phyloP scores from a whole-genome alignment of 805 yeast species.

The Deakozyma indianensis region DNA sequence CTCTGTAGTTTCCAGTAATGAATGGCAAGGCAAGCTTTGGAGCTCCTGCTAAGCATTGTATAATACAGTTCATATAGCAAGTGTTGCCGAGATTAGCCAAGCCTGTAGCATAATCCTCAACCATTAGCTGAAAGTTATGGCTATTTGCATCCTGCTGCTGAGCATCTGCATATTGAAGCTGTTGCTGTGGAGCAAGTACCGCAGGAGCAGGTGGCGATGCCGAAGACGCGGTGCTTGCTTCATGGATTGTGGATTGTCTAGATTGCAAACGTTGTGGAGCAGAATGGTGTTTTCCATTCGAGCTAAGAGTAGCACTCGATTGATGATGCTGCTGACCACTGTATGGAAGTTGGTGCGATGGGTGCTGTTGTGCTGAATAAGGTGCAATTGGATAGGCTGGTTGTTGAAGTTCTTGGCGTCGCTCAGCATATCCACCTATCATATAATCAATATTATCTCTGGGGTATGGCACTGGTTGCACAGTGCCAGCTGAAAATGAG shows the following conservation, averaged over 20 bases:
- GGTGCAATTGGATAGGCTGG: background rate
- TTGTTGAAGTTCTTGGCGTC: background rate
- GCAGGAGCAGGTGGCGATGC: slow-evolving; percentile 4
- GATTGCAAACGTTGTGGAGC: background rate
- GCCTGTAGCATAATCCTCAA: slow-evolving; percentile 33
- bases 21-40: slow-evolving; percentile 51
- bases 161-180: background rate
- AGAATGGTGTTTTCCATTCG: background rate
- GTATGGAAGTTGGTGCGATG: background rate
- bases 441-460: background rate
- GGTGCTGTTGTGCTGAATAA: background rate
- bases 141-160: background rate
- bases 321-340: background rate
- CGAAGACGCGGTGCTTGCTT: background rate
- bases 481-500: background rate
- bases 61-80: slow-evolving; percentile 80
- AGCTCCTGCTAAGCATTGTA: slow-evolving; percentile 77
- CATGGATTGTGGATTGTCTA: background rate
- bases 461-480: background rate
- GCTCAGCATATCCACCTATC: background rate
- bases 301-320: background rate
- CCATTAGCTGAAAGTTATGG: background rate
- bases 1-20: slow-evolving; percentile 43
- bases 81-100: slow-evolving; percentile 75
- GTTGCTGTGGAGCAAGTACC: slow-evolving; percentile 2